Conservation (phyloP, 83 land plant genomes). For the Picea mariana region DNA sequence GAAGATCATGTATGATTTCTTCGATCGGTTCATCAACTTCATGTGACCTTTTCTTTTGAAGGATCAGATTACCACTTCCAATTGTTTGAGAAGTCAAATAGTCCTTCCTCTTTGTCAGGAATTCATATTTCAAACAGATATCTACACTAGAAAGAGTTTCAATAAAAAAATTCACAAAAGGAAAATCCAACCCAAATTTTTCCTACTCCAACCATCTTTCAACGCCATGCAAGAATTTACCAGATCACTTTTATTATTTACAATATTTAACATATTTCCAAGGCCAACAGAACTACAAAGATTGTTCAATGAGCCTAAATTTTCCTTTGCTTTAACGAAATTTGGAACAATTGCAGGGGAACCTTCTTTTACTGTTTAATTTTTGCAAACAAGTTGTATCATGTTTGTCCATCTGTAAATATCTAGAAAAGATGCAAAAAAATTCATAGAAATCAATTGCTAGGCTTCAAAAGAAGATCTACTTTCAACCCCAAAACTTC, state of each 20-base stretch:
- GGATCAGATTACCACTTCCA: constrained; percentile 43
- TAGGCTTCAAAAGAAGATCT: constrained; percentile 65
- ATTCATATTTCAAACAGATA: too few species aligned
- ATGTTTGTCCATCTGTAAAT: constrained; percentile 29
- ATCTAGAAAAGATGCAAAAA: constrained; percentile 38
- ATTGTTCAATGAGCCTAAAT: constrained; percentile 24
- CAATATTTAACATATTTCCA: constrained; percentile 17
- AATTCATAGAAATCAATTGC: constrained; percentile 45
- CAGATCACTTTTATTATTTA: constrained; percentile 23
- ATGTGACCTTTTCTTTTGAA: constrained; percentile 25
- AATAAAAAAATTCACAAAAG: constrained; percentile 67
- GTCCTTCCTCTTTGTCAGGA: constrained; percentile 15
- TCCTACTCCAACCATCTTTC: constrained; percentile 70
- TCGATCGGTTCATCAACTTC: constrained; percentile 19
- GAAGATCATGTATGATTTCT: background rate
- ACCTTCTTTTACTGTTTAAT: constrained; percentile 11
- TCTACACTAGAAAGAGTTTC: constrained; percentile 43
- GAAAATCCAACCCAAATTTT: constrained; percentile 84
- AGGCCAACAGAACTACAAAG: constrained; percentile 37
- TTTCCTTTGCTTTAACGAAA: constrained; percentile 8
- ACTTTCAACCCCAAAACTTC: constrained; percentile 66
- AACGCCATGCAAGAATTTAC: constrained; percentile 25
- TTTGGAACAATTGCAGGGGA: background rate
- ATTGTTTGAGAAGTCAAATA: constrained; percentile 29
- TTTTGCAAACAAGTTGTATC: constrained; percentile 44